Evolutionary conservation across 1,284 basidiomycete genomes (phyloP), one percentile per base, ranked within the genome.

Genomic region (Phylloporus sp.): DNA sequence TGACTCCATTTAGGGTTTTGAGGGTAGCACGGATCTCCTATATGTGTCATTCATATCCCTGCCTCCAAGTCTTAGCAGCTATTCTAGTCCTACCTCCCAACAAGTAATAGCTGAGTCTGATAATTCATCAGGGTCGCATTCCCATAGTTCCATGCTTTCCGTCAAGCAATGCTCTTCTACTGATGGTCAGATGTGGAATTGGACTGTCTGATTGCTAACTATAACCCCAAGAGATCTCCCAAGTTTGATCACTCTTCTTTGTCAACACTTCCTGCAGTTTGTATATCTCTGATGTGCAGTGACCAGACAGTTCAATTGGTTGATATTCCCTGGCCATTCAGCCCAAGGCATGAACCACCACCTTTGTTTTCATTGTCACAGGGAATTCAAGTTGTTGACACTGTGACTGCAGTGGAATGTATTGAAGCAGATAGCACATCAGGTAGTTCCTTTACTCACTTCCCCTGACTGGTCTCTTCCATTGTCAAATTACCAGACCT

Each of bases 131-230:
- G 68, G 60, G 6, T 68, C 72, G 20, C 76, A 69, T 49, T 75
- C 74, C 24, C 72, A 73, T 34, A 77, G 74, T 58, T 77, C 75
- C 4, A 78, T 74, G 6, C 73, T 75, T 44, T 70, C 76, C 12
- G 73, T 76, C 12, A 72, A 75, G n/a, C 75, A 77, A 50, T 60
- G 42, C 56, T 74, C 62, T 47, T 71, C 75, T 29, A 69, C 56
- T 0, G 71, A 73, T 20, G 63, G 52, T 51, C 71, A 63, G 12
- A 58, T 52, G 8, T 72, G 70, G 67, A 63, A 64, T 32, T 17
- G 24, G 34, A 37, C 61, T 4, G 51, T 66, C 44, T 66, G 32
- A 47, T 51, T 72, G 7, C 44, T 64, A 24, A 29, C 5, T 46
- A 64, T 28, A 56, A 69, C 42, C 20, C 46, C 24, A 71, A 68